Conservation (phyloP, 306 rosid species). For the Corylus heterophylla region DNA sequence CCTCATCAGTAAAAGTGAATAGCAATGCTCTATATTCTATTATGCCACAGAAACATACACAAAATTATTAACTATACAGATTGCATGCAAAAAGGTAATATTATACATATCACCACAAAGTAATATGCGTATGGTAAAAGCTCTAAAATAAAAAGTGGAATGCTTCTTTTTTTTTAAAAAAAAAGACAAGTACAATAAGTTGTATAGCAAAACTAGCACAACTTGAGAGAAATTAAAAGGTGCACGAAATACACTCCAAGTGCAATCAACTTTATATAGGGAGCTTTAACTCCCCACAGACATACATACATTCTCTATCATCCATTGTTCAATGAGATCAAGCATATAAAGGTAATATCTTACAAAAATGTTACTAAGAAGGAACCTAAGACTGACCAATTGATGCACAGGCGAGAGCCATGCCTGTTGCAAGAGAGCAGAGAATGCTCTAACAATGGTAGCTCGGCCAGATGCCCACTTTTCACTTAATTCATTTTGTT, state of each 20-base stretch:
- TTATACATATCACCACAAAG: background rate
- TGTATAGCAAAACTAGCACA: background rate
- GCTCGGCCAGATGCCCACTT: conserved; percentile 54
- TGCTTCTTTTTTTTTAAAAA: background rate
- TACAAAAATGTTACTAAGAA: conserved; percentile 12
- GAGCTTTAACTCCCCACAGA: background rate
- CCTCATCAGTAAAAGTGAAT: background rate
- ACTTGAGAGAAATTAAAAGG: background rate
- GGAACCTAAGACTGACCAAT: conserved; percentile 50
- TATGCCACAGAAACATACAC: background rate
- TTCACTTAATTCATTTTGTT: conserved; percentile 48
- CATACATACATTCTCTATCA: background rate
- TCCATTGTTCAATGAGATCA: conserved; percentile 1
- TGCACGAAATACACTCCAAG: background rate
- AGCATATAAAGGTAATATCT: conserved; percentile 22
- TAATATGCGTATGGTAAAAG: background rate
- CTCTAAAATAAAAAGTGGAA: background rate
- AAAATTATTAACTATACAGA: background rate
- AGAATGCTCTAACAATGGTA: conserved; percentile 57
- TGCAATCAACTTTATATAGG: background rate
- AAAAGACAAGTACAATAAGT: background rate
- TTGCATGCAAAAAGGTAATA: background rate
- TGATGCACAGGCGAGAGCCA: conserved; percentile 60
- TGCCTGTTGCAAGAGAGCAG: conserved; percentile 78
- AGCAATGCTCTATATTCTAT: background rate